Evolutionary conservation across 495 filamentous ascomycete species (phyloP), one percentile per base, ranked within the genome.

Genomic region (Talaromyces stipitatus): DNA sequence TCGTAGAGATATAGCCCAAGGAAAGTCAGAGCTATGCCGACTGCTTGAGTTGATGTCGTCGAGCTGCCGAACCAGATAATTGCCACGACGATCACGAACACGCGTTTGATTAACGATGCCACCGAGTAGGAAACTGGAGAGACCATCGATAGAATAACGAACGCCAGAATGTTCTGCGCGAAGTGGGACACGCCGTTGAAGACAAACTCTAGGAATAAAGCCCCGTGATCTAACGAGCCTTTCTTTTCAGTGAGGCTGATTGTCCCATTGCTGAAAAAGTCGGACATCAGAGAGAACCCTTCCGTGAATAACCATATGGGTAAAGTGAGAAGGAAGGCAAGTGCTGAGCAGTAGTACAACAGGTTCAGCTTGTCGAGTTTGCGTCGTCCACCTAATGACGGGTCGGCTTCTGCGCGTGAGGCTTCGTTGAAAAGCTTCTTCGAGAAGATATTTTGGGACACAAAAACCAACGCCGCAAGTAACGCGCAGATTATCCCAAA

Each of bases 101-200:
- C 94, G 26, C 94, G 87, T 71, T 99, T 99, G 60, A 97, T 91
- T 48, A 99, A 77, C 33, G 85, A 90, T 23, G 94, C 94, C 32
- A 99, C 92, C 0, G 90, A 95, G 76, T 99, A 99, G 2, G 95
- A 97, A 29, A 99, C 94, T 3, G 94, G 94, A 2, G 89, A 94
- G 11, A 97, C 85, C 77, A 96, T 85, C 50, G 89, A 92, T 18
- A 97, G 76, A 10, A 99, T 77, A 33, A 96, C 75, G 63, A 99
- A 99, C 0, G 94, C 94, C 52, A 97, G 78, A 36, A 99, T 92
- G 66, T 94, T 96, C 61, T 99, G 94, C 1, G 83, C 89, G 67
- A 99, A 99, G 66, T 99, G 94, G 67, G 95, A 96, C 5, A 90
- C 88, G 45, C 94, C 94, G 67, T 97, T 99, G 78, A 99, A 97